Conservation (phyloP, 148 eudicot genomes). For the Rhododendron henanense region DNA sequence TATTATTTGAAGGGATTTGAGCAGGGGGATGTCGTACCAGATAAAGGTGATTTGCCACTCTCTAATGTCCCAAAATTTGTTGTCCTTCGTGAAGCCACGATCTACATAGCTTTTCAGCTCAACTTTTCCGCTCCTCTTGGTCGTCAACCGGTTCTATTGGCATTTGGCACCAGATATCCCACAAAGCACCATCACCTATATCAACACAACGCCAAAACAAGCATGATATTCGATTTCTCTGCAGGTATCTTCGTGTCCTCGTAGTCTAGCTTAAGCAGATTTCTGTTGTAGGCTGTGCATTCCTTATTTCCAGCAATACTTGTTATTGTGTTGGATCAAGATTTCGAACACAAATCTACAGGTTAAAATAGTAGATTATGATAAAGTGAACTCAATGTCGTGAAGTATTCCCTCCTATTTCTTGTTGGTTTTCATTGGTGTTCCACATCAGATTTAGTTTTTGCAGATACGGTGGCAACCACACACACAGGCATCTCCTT, state of each 20-base stretch:
- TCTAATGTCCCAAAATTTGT: slow-evolving; percentile 67
- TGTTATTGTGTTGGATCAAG: neutral
- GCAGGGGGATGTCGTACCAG: slow-evolving; percentile 48
- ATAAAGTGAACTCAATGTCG: neutral
- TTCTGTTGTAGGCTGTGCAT: neutral
- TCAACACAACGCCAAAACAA: slow-evolving; percentile 70
- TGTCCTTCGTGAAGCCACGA: slow-evolving; percentile 54
- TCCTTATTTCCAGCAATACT: neutral
- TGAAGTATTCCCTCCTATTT: no score
- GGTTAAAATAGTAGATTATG: neutral
- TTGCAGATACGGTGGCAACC: neutral
- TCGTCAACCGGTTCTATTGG: slow-evolving; percentile 69
- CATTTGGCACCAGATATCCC: slow-evolving; percentile 65
- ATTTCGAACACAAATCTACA: neutral
- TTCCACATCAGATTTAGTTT: neutral
- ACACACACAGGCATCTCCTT: neutral
- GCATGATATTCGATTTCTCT: slow-evolving; percentile 59
- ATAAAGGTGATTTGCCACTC: slow-evolving; percentile 72
- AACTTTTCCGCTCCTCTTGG: slow-evolving; percentile 37
- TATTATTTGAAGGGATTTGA: slow-evolving; percentile 57
- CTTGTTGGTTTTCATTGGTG: neutral
- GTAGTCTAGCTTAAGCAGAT: neutral
- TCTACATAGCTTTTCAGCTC: slow-evolving; percentile 83
- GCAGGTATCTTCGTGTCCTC: slow-evolving; percentile 34
- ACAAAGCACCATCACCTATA: slow-evolving; percentile 56